These are phyloP conservation scores for Debaryomyces subglobosus DNA, from an alignment of 1,139 yeast genomes.

Conservation along the genomic window DNA sequence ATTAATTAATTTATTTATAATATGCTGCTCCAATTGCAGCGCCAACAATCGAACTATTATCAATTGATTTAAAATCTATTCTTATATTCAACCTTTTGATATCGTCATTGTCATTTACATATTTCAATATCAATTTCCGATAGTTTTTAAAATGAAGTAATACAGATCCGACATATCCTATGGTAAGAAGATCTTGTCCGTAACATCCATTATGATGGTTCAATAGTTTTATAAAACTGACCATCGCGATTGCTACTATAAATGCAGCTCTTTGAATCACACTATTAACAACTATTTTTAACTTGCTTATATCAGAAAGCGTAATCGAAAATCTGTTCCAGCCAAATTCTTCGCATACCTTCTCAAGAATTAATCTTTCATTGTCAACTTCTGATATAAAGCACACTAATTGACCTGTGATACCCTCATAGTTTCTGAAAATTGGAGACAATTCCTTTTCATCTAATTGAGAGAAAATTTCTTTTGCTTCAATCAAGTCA, in stretches of 20 bases:
- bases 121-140: constrained; percentile 31
- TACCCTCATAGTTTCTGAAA: constrained; percentile 35
- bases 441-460: constrained; percentile 8
- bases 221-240: constrained; percentile 40
- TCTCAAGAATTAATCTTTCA: constrained; percentile 21
- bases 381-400: constrained; percentile 35
- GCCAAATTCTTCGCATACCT: constrained; percentile 25
- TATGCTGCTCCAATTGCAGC: constrained; percentile 55
- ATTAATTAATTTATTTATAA: constrained; percentile 15
- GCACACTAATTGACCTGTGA: constrained; percentile 45
- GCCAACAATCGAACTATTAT: constrained; percentile 49
- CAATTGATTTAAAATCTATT: constrained; percentile 43
- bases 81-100: constrained; percentile 29
- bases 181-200: constrained; percentile 21
- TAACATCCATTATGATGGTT: constrained; percentile 30
- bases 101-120: constrained; percentile 33
- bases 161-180: constrained; percentile 52
- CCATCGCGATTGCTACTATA: constrained; percentile 40
- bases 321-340: constrained; percentile 25
- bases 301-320: constrained; percentile 27
- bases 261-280: constrained; percentile 45
- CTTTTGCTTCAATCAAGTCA: constrained; percentile 33
- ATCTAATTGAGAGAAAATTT: constrained; percentile 29
- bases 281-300: constrained; percentile 31
- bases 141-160: constrained; percentile 40